These are phyloP conservation scores for Tranzscheliella williamsii DNA, from an alignment of 1,284 basidiomycete genomes.

Conservation along the genomic window DNA sequence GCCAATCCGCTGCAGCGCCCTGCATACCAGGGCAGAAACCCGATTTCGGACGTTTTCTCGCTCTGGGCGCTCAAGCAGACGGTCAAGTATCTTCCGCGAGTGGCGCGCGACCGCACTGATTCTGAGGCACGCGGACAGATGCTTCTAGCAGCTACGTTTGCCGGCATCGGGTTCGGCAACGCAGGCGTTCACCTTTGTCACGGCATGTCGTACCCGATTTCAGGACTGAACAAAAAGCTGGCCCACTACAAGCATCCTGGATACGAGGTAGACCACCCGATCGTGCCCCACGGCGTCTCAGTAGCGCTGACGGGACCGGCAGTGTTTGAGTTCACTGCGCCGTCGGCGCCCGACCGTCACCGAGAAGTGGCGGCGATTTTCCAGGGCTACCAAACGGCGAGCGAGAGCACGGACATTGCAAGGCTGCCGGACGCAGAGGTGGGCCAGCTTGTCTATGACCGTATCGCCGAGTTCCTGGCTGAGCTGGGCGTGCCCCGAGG, in stretches of 20 bases:
- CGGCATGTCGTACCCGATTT: slow-evolving; percentile 51
- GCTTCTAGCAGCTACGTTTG: slow-evolving; percentile 69
- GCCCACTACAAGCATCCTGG: slow-evolving; percentile 66
- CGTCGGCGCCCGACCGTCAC: slow-evolving; percentile 80
- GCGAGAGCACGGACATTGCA: slow-evolving; percentile 53
- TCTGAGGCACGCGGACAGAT: slow-evolving; percentile 84
- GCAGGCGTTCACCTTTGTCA: slow-evolving; percentile 70
- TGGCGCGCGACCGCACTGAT: slow-evolving; percentile 76
- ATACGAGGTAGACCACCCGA: slow-evolving; percentile 75
- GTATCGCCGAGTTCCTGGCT: slow-evolving; percentile 88
- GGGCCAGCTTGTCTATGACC: slow-evolving; percentile 80
- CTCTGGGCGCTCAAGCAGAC: slow-evolving; percentile 90
- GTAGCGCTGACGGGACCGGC: slow-evolving; percentile 42
- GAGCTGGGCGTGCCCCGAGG: slow-evolving; percentile 84
- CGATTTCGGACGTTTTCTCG: slow-evolving; percentile 91
- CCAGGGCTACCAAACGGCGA: slow-evolving; percentile 62
- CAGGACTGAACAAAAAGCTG: slow-evolving; percentile 84
- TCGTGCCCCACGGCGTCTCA: slow-evolving; percentile 74
- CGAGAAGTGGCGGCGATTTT: slow-evolving; percentile 86
- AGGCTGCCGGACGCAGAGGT: slow-evolving; percentile 80
- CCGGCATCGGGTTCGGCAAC: slow-evolving; percentile 94
- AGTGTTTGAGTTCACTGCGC: slow-evolving; percentile 56
- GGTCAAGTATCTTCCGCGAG: slow-evolving; percentile 84
- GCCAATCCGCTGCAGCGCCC: slow-evolving; percentile 83
- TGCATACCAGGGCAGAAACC: slow-evolving; percentile 94